These are phyloP conservation scores for Podaxis mareebaensis DNA, from an alignment of 768 basidiomycete genomes.

Conservation along the genomic window DNA sequence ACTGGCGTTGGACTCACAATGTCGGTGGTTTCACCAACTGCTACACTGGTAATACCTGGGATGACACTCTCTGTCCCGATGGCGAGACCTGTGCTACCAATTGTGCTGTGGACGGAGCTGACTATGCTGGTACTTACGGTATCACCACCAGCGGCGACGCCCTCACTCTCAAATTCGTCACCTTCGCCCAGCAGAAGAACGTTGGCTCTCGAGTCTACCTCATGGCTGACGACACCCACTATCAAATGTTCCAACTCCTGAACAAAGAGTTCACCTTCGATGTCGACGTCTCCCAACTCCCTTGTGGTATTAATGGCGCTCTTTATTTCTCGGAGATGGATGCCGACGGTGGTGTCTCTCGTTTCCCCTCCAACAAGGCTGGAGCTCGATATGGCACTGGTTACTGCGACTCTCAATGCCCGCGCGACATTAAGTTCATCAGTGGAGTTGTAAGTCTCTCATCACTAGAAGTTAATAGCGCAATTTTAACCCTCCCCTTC, in stretches of 20 bases:
- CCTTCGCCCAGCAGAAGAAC: conserved; percentile 26
- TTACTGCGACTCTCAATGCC: conserved; percentile 68
- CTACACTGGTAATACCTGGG: conserved; percentile 56
- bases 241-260: conserved; percentile 15
- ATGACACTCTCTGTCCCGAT: conserved; percentile 51
- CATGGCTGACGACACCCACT: conserved; percentile 16
- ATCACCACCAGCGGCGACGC: conserved; percentile 47
- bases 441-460: conserved; percentile 45
- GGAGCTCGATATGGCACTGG: conserved; percentile 60
- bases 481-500: not conserved
- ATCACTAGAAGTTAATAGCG: not conserved
- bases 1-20: conserved; percentile 52
- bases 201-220: conserved; percentile 18
- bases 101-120: conserved; percentile 45
- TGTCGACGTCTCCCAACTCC: conserved; percentile 17
- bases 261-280: conserved; percentile 20
- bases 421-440: conserved; percentile 62
- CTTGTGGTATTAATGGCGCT: conserved; percentile 18
- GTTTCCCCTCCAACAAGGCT: conserved; percentile 55
- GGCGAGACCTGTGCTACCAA: conserved; percentile 44
- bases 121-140: conserved; percentile 52
- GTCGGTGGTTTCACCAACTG: conserved; percentile 39
- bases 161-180: conserved; percentile 47
- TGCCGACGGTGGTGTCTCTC: conserved; percentile 22
- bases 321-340: conserved; percentile 19